Base-by-base conservation (phyloP, 352 stramenopile genomes). In the Albugo laibachii region DNA sequence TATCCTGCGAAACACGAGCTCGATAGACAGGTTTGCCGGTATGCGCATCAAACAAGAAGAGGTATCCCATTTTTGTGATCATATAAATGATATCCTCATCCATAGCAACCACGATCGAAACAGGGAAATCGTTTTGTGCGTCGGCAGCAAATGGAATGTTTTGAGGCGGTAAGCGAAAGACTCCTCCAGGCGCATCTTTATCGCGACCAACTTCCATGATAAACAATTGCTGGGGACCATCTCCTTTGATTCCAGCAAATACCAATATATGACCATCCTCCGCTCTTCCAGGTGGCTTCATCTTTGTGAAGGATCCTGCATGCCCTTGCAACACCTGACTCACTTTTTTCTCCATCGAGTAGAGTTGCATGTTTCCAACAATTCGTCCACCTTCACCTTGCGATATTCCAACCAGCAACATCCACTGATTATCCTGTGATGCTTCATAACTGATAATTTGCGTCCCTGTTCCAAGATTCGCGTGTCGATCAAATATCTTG, bases 361-460 rank as follows among this genome's bases (percentile, higher is more conserved):
- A 98, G 14, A 98, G 74, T 63, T 99, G 94, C 92, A 99, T 98
- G 65, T 95, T 98, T 46, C 94, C 94, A 55, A 81, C 75, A 49
- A 98, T 96, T 38, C 83, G 80, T 31, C 92, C 92, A 11, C 80
- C 83, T 13, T 91, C 79, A 48, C 89, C 93, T 52, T 97, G 93
- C 36, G 77, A 85, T 55, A 99, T 99, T 42, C 95, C 95, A 15
- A 97, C 89, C 5, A 99, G 67, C 20, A 99, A 70, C 67, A 97
- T 95, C 96, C 95, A 99, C 63, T 99, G 97, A 46, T 80, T 80
- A 67, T 99, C 95, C 4, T 72, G 71, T 50, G 87, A 97, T 20
- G 97, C 94, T 54, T 96, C 80, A 72, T 99, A 99, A 63, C 96
- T 98, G 71, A 99, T 99, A 58, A 99, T 98, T 64, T 99, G 94